phyloP scores from a whole-genome alignment of 768 basidiomycete species.

The Guyanaporus albipodus region DNA sequence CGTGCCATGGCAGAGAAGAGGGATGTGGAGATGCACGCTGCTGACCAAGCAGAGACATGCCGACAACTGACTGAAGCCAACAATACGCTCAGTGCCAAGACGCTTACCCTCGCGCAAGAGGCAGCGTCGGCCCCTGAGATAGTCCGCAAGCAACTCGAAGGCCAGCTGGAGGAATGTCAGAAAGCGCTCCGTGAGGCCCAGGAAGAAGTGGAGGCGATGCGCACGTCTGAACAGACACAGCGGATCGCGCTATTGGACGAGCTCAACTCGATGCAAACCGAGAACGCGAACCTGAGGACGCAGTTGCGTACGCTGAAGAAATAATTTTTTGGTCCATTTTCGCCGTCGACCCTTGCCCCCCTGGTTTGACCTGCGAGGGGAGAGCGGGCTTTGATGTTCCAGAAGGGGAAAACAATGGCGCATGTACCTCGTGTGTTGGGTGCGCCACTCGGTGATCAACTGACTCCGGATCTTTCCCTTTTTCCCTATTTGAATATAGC shows the following conservation, averaged over 20 bases:
- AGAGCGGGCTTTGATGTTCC: no score
- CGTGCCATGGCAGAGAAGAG: conserved; percentile 58
- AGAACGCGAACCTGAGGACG: conserved; percentile 65
- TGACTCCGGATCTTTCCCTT: background rate
- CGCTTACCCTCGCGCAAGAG: conserved; percentile 47
- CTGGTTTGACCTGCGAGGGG: background rate
- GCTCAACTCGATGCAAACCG: conserved; percentile 76
- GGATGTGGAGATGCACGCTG: conserved; percentile 62
- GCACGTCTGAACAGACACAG: conserved; percentile 72
- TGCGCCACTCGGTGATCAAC: background rate
- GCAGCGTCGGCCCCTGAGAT: conserved; percentile 36
- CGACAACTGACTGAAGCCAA: conserved; percentile 77
- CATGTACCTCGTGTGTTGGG: background rate
- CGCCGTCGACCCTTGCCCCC: background rate
- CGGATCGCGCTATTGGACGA: conserved; percentile 84
- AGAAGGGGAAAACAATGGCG: background rate
- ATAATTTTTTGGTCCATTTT: conserved; percentile 1
- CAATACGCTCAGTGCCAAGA: conserved; percentile 66
- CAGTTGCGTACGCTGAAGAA: conserved; percentile 61
- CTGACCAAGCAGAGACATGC: conserved; percentile 71
- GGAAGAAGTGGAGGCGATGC: conserved; percentile 67
- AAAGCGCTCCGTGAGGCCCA: conserved; percentile 59
- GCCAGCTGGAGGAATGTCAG: conserved; percentile 57
- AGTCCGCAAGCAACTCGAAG: conserved; percentile 60
- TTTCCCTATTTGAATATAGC: background rate